Conservation (phyloP, 1,284 basidiomycete species). For the Cutaneotrichosporon sp. region DNA sequence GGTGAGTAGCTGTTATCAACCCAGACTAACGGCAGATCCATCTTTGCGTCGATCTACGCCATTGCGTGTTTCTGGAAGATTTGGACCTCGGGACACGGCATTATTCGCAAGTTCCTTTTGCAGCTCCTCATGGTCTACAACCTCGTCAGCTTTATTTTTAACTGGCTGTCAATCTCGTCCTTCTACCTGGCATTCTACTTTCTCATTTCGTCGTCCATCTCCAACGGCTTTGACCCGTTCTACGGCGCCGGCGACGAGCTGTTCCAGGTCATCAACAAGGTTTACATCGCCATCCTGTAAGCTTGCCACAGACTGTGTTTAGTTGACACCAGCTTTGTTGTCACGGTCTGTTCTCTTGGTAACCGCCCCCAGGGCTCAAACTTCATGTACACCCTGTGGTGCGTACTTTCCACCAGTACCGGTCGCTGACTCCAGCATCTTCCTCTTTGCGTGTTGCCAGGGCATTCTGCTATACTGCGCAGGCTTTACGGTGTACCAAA, state of each 20-base stretch:
- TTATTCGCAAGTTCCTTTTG: conserved; percentile 76
- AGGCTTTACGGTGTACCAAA: conserved; percentile 76
- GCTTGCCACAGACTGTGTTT: conserved; percentile 4
- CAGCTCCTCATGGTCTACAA: conserved; percentile 54
- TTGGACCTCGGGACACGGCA: conserved; percentile 83
- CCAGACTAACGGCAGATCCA: too few relatives aligned
- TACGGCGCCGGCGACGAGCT: conserved; percentile 66
- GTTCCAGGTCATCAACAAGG: conserved; percentile 71
- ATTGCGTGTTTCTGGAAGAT: conserved; percentile 77
- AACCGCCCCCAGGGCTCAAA: conserved; percentile 81
- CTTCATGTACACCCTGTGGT: conserved; percentile 59
- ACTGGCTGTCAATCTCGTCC: conserved; percentile 69
- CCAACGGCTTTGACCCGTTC: conserved; percentile 61
- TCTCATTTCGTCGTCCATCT: conserved; percentile 63
- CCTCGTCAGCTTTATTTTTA: conserved; percentile 42
- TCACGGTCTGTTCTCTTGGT: conserved; percentile 52
- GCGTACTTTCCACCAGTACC: background rate
- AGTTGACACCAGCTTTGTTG: conserved; percentile 26
- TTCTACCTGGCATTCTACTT: conserved; percentile 48
- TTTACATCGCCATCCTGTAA: conserved; percentile 53
- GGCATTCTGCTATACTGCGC: conserved; percentile 67
- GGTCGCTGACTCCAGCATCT: conserved; percentile 14
- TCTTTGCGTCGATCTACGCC: conserved; percentile 70
- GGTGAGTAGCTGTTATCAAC: too few relatives aligned
- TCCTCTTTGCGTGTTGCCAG: conserved; percentile 44